Base-by-base conservation (phyloP, 1,284 basidiomycete genomes). In the Sanghuangporus baumii region DNA sequence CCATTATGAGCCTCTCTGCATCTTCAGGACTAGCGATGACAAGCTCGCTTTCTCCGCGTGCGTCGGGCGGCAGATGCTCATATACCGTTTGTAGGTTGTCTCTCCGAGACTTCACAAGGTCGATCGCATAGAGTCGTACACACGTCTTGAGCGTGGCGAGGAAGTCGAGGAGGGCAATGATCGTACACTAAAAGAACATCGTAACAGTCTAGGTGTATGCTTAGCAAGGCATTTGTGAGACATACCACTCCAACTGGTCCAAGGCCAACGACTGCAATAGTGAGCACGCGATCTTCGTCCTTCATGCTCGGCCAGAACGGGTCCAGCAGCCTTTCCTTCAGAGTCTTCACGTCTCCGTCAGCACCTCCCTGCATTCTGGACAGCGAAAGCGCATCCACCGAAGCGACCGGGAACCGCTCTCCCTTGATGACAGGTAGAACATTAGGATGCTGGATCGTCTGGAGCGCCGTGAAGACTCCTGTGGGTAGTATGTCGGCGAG, bases 401-500 rank as follows among this genome's bases (percentile, higher is more conserved):
- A 71, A 59, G 79, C 81, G 11, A 75, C 71, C 0, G 88, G 87
- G 76, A 85, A 91, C 2, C 87, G 72, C 40, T 69, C 75, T 1
- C 83, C 84, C 0, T 77, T 81, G 38, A 88, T 66, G 18, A 85
- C 75, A 5, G 86, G 82, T 14, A 79, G 74, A 3, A 85, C 74
- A 72, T 91, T 91, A 6, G 88, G 85, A 68, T 91, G 88, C 63
- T 84, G 83, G 61, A 90, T 69, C 2, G 85, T 85, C 69, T 93
- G 91, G 60, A 86, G 71, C 6, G 86, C 86, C 8, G 89, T 89
- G 69, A 91, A 93, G 46, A 86, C 79, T 6, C 88, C 91, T 0
- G 91, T 92, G 0, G 91, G 90, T 11, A 91, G 77, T 66, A 91
- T 91, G 69, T 94, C 91, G 12, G 87, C 88, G n/a, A 92, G 78